phyloP scores from a whole-genome alignment of 257 asterid species.

The Coffea eugenioides region DNA sequence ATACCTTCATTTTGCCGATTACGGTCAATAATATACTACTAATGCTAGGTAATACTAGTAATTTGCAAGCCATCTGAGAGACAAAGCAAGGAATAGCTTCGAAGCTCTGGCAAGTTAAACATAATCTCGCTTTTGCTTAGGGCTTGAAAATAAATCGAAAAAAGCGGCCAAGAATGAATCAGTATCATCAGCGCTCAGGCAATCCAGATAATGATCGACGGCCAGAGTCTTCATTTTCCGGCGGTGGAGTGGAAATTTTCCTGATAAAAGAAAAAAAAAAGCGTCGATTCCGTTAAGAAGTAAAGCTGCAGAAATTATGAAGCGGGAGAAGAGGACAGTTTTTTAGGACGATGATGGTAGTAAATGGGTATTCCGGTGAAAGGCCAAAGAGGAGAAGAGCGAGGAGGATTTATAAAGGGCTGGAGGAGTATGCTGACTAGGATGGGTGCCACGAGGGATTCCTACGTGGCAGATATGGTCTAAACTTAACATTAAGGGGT shows the following conservation, averaged over 20 bases:
- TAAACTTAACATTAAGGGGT: neutral
- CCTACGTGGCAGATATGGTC: conserved; percentile 34
- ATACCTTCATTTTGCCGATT: conserved; percentile 31
- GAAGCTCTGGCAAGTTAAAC: conserved; percentile 29
- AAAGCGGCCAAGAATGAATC: neutral
- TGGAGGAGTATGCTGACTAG: conserved; percentile 33
- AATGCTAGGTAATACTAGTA: conserved; percentile 13
- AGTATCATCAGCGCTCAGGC: conserved; percentile 38
- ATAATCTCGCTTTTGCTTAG: conserved; percentile 36
- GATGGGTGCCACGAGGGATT: conserved; percentile 26
- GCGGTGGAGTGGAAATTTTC: conserved; percentile 2
- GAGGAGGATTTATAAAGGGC: conserved; percentile 15
- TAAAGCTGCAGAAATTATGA: neutral
- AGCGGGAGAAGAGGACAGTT: neutral
- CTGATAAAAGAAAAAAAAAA: neutral
- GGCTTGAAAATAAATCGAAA: conserved; percentile 30
- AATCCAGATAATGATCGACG: conserved; percentile 20
- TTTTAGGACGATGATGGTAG: conserved; percentile 26
- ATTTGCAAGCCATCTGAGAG: conserved; percentile 27
- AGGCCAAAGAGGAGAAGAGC: neutral
- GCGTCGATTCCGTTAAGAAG: neutral
- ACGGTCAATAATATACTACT: conserved; percentile 5
- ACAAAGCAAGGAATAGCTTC: conserved; percentile 63
- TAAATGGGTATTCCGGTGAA: conserved; percentile 6
- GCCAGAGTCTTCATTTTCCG: conserved; percentile 40